Conservation (phyloP, 371 early-diverging fungal genomes). For the Capniomyces stellatus region DNA sequence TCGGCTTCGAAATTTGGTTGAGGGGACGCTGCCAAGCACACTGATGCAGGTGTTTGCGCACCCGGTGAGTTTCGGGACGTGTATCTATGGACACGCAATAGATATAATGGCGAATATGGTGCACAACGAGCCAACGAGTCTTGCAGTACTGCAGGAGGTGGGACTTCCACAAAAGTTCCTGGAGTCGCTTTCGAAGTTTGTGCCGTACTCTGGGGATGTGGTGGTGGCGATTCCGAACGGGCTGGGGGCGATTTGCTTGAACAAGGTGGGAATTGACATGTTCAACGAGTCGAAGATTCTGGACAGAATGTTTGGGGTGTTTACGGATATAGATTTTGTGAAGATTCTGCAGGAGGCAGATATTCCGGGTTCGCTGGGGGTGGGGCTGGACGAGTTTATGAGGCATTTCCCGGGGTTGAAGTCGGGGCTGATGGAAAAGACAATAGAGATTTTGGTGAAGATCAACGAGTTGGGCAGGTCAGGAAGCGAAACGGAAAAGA, state of each 20-base stretch:
- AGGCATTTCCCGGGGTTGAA: constrained; percentile 84
- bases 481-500: constrained; percentile 16
- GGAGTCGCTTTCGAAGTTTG: constrained; percentile 34
- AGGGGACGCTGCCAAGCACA: constrained; percentile 64
- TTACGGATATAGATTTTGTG: constrained; percentile 56
- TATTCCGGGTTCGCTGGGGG: constrained; percentile 57
- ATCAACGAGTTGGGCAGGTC: constrained; percentile 13
- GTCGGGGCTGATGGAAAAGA: constrained; percentile 41
- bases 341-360: constrained; percentile 64
- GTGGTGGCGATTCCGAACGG: constrained; percentile 74
- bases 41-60: constrained; percentile 50
- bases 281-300: constrained; percentile 53
- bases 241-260: constrained; percentile 90
- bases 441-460: constrained; percentile 39
- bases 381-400: constrained; percentile 82
- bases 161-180: constrained; percentile 71
- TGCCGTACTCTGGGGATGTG: constrained; percentile 56
- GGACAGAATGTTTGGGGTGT: constrained; percentile 49
- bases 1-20: constrained; percentile 81
- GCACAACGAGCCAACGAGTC: constrained; percentile 89
- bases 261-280: constrained; percentile 63
- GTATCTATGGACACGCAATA: constrained; percentile 55
- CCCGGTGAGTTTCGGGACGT: constrained; percentile 51
- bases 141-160: constrained; percentile 79
- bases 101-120: constrained; percentile 88